Evolutionary conservation across 371 early-diverging fungal species (phyloP).

Genomic region (Syncephalis fuscata): DNA sequence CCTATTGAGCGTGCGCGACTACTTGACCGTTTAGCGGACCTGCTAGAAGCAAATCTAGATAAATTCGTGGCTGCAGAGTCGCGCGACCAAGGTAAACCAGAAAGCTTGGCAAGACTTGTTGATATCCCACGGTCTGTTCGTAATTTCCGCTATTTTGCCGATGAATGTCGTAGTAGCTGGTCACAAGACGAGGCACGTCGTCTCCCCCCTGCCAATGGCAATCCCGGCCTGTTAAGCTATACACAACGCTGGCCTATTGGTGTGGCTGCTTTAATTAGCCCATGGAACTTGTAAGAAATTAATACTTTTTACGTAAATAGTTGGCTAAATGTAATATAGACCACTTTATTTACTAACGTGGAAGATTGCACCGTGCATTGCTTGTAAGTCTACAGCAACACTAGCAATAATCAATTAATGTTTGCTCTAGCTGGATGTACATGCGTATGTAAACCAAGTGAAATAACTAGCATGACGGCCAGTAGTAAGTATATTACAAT

Average conservation of each 20-base stretch:
- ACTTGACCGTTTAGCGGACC: conserved; percentile 36
- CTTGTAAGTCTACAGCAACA: conserved; percentile 12
- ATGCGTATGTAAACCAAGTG: conserved; percentile 51
- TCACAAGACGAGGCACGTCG: too few species aligned
- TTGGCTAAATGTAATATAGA: conserved; percentile 8
- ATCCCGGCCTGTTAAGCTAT: conserved; percentile 15
- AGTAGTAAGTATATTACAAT: conserved; percentile 9
- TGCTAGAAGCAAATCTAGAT: conserved; percentile 27
- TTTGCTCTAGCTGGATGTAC: conserved; percentile 5
- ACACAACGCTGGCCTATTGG: conserved; percentile 39
- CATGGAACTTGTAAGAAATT: conserved; percentile 36
- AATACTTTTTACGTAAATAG: conserved; percentile 7
- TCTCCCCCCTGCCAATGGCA: too few species aligned
- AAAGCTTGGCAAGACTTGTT: conserved; percentile 27
- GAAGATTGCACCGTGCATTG: conserved; percentile 65
- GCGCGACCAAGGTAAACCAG: conserved; percentile 48
- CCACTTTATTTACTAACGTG: conserved; percentile 55
- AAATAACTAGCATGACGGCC: conserved; percentile 52
- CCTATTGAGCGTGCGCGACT: conserved; percentile 22
- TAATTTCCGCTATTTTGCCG: conserved; percentile 59
- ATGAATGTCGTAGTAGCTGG: conserved; percentile 9
- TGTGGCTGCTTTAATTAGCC: conserved; percentile 49
- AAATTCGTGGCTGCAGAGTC: conserved; percentile 31
- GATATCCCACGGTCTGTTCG: conserved; percentile 49
- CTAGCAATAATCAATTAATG: neutral